Evolutionary conservation across 148 eudicot species (phyloP).

Genomic region (Vaccinium myrtillus): DNA sequence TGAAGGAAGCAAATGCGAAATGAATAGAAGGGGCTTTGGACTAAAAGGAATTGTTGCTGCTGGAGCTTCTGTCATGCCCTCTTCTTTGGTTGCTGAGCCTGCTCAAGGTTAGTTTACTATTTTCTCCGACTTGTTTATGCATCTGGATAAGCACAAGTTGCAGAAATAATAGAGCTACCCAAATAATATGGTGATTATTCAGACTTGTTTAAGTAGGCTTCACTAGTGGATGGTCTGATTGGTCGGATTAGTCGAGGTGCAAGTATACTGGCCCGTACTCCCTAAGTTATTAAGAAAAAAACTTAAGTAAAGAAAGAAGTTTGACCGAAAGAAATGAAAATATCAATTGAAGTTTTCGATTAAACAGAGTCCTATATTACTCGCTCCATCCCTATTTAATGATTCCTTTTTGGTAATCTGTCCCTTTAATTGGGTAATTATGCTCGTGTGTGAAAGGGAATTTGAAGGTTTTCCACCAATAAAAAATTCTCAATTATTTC

Average conservation of each 20-base stretch:
- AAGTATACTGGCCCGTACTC: neutral
- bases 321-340: neutral
- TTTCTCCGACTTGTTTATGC: neutral
- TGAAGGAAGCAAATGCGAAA: slow-evolving; percentile 56
- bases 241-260: neutral
- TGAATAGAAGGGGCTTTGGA: slow-evolving; percentile 70
- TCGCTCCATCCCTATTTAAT: neutral
- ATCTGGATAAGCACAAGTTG: neutral
- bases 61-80: slow-evolving; percentile 60
- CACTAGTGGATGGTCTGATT: neutral
- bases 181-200: neutral
- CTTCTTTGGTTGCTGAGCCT: slow-evolving; percentile 60
- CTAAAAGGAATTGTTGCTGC: slow-evolving; percentile 71
- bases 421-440: neutral
- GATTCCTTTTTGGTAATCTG: neutral
- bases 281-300: neutral
- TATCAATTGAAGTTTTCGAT: neutral
- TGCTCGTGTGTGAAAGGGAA: neutral
- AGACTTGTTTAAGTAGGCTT: neutral
- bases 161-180: too few species aligned
- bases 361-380: neutral
- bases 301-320: neutral
- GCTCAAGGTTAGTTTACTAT: slow-evolving; percentile 39
- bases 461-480: neutral
- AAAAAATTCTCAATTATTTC: neutral